phyloP scores from a whole-genome alignment of 2,329 filamentous ascomycete genomes.

The Neonectria ditissima region DNA sequence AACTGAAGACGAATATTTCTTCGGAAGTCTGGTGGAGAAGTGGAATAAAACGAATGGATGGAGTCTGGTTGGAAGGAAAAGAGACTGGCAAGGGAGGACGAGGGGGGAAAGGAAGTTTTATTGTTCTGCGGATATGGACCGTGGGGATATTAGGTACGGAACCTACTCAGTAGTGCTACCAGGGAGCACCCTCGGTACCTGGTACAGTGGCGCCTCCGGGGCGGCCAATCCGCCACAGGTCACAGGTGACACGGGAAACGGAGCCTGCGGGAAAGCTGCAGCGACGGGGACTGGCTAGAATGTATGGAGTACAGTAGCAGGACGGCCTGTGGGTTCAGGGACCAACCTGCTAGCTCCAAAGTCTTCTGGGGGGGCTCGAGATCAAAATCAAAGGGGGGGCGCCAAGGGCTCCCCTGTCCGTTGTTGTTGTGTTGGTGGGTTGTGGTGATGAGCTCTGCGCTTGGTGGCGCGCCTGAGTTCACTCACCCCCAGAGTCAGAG shows the following conservation, averaged over 20 bases:
- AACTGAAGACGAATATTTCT: background rate
- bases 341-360: slow-evolving; percentile 5
- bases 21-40: background rate
- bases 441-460: slow-evolving; percentile 1
- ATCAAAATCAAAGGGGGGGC: slow-evolving; percentile 3
- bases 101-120: slow-evolving; percentile 15
- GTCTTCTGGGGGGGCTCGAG: slow-evolving; percentile 11
- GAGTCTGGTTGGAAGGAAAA: background rate
- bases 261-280: background rate
- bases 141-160: slow-evolving; percentile 5
- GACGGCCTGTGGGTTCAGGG: background rate
- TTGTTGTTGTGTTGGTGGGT: too few relatives aligned
- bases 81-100: background rate
- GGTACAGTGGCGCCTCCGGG: background rate
- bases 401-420: background rate
- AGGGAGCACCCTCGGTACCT: background rate
- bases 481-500: background rate
- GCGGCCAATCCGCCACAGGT: background rate
- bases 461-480: slow-evolving; percentile 16
- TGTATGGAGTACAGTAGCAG: background rate
- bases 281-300: background rate
- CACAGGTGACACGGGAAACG: slow-evolving; percentile 4
- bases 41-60: background rate
- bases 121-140: slow-evolving; percentile 3
- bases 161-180: background rate